phyloP scores from a whole-genome alignment of 805 yeast species.

The Nakazawaea wickerhamii region DNA sequence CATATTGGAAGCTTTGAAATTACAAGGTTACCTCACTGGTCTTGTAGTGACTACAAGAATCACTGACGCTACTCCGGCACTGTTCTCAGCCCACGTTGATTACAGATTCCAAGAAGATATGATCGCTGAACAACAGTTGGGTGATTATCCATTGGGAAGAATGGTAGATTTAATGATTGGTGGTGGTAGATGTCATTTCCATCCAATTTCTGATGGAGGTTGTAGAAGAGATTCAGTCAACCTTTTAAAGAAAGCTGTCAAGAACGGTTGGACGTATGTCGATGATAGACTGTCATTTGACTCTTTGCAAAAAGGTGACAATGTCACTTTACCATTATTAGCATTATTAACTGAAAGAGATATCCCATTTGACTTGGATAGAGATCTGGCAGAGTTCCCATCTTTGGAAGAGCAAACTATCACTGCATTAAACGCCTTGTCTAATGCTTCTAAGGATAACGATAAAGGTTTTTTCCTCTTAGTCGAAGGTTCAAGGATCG shows the following conservation, averaged over 20 bases:
- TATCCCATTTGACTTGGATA: constrained; percentile 81
- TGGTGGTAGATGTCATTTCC: constrained; percentile 85
- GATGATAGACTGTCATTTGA: constrained; percentile 59
- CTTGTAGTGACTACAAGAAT: constrained; percentile 88
- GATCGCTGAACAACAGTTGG: constrained; percentile 85
- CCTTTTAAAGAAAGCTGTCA: constrained; percentile 57
- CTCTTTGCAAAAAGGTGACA: constrained; percentile 45
- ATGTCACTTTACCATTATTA: constrained; percentile 70
- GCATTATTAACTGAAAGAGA: constrained; percentile 72
- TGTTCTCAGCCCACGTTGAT: constrained; percentile 77
- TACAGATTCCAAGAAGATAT: constrained; percentile 73
- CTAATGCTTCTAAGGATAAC: constrained; percentile 60
- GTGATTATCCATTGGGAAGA: constrained; percentile 73
- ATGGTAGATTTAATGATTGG: constrained; percentile 82
- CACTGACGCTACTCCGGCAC: constrained; percentile 95
- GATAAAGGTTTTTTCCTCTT: constrained; percentile 83
- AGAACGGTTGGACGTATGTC: constrained; percentile 60
- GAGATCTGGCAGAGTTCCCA: constrained; percentile 58
- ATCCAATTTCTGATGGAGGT: constrained; percentile 51
- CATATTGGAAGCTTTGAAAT: constrained; percentile 78
- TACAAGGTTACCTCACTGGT: constrained; percentile 78
- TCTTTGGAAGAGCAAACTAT: constrained; percentile 73
- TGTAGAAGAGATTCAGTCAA: constrained; percentile 69
- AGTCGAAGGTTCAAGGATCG: constrained; percentile 90
- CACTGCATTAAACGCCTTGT: constrained; percentile 67